Conservation (phyloP, 2,329 filamentous ascomycete species). For the Blumeria hordei region DNA sequence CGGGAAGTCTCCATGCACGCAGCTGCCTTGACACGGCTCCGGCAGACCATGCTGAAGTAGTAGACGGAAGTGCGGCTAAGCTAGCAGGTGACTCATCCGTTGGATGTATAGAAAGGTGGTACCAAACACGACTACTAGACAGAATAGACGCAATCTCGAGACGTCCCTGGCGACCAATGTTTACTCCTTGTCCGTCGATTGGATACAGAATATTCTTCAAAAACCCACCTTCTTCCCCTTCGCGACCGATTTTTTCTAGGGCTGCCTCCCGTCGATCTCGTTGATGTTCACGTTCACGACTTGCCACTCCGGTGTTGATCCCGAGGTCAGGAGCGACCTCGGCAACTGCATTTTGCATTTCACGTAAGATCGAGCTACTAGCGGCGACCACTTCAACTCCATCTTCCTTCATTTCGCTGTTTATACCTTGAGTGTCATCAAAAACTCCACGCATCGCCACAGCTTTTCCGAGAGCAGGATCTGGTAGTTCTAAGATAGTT, state of each 20-base stretch:
- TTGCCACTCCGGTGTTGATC: conserved; percentile 39
- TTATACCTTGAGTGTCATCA: conserved; percentile 80
- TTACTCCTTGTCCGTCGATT: conserved; percentile 51
- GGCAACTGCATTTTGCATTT: conserved; percentile 63
- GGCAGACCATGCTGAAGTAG: conserved; percentile 77
- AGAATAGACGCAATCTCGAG: conserved; percentile 55
- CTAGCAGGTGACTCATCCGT: conserved; percentile 63
- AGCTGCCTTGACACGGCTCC: conserved; percentile 81
- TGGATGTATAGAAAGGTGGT: conserved; percentile 75
- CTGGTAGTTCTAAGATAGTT: conserved; percentile 67
- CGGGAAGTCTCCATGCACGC: conserved; percentile 74
- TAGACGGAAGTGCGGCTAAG: conserved; percentile 44
- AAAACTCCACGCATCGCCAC: conserved; percentile 78
- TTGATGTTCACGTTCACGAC: conserved; percentile 51
- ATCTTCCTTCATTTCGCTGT: conserved; percentile 90
- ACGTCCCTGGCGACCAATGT: conserved; percentile 51
- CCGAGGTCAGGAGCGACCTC: conserved; percentile 60
- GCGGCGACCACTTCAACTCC: conserved; percentile 52
- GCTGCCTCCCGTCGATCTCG: conserved; percentile 63
- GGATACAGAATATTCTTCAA: conserved; percentile 65
- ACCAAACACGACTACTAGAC: conserved; percentile 77
- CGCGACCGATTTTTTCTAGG: conserved; percentile 66
- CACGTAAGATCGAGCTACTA: conserved; percentile 61
- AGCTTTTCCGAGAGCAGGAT: conserved; percentile 60
- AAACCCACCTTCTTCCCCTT: conserved; percentile 62